phyloP scores from a whole-genome alignment of 768 basidiomycete species.

The Rhizopogon vesiculosus region DNA sequence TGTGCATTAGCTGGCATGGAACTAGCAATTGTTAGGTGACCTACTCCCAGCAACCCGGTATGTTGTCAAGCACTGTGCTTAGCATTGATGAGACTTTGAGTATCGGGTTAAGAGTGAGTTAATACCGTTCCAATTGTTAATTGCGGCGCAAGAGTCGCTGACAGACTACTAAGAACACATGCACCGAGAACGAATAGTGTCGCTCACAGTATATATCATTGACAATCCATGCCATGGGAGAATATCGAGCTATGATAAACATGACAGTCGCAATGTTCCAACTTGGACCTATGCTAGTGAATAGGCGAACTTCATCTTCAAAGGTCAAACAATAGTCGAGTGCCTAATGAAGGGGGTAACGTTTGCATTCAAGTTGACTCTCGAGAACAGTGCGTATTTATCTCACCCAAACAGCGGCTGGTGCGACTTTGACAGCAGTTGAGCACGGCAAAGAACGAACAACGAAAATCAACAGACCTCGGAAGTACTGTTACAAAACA shows the following conservation, averaged over 20 bases:
- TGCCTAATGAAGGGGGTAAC: neutral
- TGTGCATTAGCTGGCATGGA: neutral
- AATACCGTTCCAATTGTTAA: neutral
- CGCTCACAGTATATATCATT: conserved; percentile 3
- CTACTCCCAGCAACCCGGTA: conserved; percentile 3
- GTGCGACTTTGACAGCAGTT: neutral
- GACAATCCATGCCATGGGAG: neutral
- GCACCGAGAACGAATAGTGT: too few relatives aligned
- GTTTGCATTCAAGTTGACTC: neutral
- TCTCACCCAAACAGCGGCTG: conserved; percentile 1
- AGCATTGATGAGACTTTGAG: too few relatives aligned
- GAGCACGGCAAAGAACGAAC: neutral
- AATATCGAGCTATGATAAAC: conserved; percentile 6
- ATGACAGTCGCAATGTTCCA: conserved; percentile 3
- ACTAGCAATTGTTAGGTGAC: neutral
- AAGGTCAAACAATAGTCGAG: conserved; percentile 5
- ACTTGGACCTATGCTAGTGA: neutral
- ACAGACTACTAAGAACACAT: neutral
- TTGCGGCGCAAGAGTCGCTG: neutral
- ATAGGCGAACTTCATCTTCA: conserved; percentile 3
- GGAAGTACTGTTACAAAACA: neutral
- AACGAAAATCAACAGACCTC: neutral
- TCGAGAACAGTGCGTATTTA: neutral
- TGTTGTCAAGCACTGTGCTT: neutral
- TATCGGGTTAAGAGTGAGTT: neutral